These are phyloP conservation scores for Trichomonascaceae sp. DNA, from an alignment of 1,139 yeast genomes.

Conservation along the genomic window DNA sequence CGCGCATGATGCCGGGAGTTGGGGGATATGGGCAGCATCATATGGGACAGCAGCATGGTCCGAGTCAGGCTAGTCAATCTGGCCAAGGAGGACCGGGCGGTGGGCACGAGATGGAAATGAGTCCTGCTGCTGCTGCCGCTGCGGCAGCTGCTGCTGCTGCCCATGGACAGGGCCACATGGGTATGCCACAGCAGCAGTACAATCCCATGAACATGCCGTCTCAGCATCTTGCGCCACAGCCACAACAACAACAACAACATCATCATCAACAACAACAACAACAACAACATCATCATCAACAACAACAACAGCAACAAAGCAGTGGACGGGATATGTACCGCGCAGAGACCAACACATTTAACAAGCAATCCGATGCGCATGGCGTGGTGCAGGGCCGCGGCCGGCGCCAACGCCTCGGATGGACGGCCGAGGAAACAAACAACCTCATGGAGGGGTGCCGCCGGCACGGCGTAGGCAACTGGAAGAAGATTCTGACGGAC, in stretches of 20 bases:
- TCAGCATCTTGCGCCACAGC: not conserved
- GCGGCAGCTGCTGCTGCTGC: not conserved
- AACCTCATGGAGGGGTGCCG: slow-evolving; percentile 31
- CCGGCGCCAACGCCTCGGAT: slow-evolving; percentile 26
- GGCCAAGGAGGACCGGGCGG: not conserved
- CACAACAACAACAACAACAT: too few species aligned
- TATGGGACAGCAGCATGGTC: not conserved
- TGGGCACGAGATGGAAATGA: not conserved
- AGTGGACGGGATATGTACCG: too few species aligned
- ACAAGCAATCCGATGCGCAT: too few species aligned
- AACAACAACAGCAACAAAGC: not conserved
- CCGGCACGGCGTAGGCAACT: slow-evolving; percentile 33
- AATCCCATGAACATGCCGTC: not conserved
- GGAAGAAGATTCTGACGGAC: slow-evolving; percentile 33
- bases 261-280: too few species aligned
- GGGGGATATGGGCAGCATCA: not conserved
- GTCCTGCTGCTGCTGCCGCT: too few species aligned
- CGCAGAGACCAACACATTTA: slow-evolving; percentile 5
- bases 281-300: too few species aligned
- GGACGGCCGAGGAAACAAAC: slow-evolving; percentile 32
- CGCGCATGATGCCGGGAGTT: too few species aligned
- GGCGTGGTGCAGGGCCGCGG: slow-evolving; percentile 12
- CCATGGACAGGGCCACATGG: not conserved
- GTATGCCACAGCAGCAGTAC: not conserved
- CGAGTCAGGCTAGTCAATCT: too few species aligned